A percentile compares a stretch with the other conserved stretches of the same genome.
Evolutionary conservation across 306 rosid genomes (phyloP).

Genomic region (Medicago arabica): DNA sequence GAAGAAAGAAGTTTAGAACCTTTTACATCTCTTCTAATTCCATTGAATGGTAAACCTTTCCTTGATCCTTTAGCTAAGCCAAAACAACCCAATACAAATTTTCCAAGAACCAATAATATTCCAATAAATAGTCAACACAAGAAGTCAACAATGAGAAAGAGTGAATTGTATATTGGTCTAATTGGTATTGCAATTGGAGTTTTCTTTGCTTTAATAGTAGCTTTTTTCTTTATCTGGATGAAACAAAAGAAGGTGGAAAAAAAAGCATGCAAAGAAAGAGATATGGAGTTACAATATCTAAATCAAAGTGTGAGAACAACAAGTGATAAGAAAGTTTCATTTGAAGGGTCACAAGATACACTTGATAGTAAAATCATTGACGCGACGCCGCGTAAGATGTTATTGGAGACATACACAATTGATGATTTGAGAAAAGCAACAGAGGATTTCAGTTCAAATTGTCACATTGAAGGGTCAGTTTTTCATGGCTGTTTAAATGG

Average conservation of each 20-base stretch:
- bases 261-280: conserved; percentile 54
- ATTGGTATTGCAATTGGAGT: conserved; percentile 57
- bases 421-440: conserved; percentile 80
- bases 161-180: conserved; percentile 55
- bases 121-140: conserved; percentile 53
- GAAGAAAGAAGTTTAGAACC: conserved; percentile 50
- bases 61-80: conserved; percentile 58
- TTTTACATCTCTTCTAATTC: conserved; percentile 68
- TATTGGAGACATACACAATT: conserved; percentile 56
- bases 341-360: conserved; percentile 65
- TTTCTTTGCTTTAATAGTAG: conserved; percentile 56
- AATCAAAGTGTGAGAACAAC: conserved; percentile 82
- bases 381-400: conserved; percentile 51
- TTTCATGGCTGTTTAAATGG: conserved; percentile 83
- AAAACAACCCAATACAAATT: conserved; percentile 50
- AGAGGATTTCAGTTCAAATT: conserved; percentile 75
- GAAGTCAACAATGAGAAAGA: conserved; percentile 62
- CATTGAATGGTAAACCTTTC: conserved; percentile 57
- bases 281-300: conserved; percentile 82
- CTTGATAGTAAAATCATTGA: conserved; percentile 51
- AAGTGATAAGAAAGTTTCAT: conserved; percentile 81
- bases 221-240: conserved; percentile 54
- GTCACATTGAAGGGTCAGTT: conserved; percentile 81
- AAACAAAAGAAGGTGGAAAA: conserved; percentile 59
- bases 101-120: conserved; percentile 47